Evolutionary conservation across 2,329 filamentous ascomycete genomes (phyloP).

Genomic region (Phaeoacremonium minimum): DNA sequence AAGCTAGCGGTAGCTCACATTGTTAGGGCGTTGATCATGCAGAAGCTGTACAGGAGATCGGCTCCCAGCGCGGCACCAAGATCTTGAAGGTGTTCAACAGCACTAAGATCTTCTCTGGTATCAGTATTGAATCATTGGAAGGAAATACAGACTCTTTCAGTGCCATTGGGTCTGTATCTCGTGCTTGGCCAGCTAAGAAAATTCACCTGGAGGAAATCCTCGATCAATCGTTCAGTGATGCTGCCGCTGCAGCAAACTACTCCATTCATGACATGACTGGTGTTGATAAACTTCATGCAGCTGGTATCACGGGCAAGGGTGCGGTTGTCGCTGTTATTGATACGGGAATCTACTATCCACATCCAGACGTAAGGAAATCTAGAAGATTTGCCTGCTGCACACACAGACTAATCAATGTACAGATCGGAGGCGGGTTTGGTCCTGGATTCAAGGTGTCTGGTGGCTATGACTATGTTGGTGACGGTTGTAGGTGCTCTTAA

Average conservation of each 20-base stretch:
- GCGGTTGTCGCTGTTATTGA: constrained; percentile 10
- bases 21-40: neutral
- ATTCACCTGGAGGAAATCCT: neutral
- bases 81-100: constrained; percentile 2
- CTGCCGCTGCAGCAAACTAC: neutral
- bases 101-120: constrained; percentile 2
- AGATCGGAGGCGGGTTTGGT: constrained; percentile 17
- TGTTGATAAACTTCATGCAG: constrained; percentile 11
- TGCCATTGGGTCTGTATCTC: neutral
- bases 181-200: constrained; percentile 1
- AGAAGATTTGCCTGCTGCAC: constrained; percentile 1
- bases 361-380: constrained; percentile 8
- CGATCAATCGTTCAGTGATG: neutral
- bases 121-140: neutral
- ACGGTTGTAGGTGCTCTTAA: too few relatives aligned
- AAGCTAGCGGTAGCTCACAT: too few relatives aligned
- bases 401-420: constrained; percentile 8
- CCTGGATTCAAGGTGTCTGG: constrained; percentile 15
- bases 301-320: constrained; percentile 12
- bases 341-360: constrained; percentile 9
- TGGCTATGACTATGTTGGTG: constrained; percentile 17
- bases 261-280: constrained; percentile 12
- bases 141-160: constrained; percentile 3
- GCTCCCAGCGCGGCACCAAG: neutral
- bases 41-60: neutral